Evolutionary conservation across 129 eudicot genomes (phyloP), one percentile per base, ranked within the genome.

Genomic region (Tagetes patula): DNA sequence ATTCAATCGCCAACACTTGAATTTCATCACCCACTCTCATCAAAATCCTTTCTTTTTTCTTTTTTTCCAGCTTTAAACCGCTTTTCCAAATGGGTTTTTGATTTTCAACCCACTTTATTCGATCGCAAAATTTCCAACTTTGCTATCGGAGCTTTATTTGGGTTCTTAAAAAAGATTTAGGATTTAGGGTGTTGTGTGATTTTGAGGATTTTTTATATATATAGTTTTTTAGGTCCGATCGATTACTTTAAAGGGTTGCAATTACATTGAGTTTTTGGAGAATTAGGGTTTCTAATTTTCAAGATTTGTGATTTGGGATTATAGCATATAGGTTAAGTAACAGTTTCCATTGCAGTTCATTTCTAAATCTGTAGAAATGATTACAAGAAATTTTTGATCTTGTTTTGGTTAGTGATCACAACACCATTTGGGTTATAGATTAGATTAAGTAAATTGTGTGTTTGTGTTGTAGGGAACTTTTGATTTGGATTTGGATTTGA

Each of bases 241-340:
- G 77, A 47, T 62, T 31, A 41, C 59, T 27, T 6, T 36, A 14
- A 37, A 46, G 58, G 27, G 27, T 20, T 20, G 27, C 27, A 20
- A 60, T 54, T 56, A 12, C 71, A 82, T 66, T 61, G 32, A 54
- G 68, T 60, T 70, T 70, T 71, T 47, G 46, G 30, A 53, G 75
- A 73, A 77, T 84, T 85, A 82, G 90, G 85, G 91, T 80, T 83
- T 77, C 75, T 81, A 76, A 20, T 20, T 20, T 20, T 82, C 75
- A 74, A 79, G 80, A 79, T 73, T 73, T 47, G 77, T 74, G 74
- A 75, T 85, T 86, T 71, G 88, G 83, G 85, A 68, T 60, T 81
- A 65, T 79, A 66, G 56, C 67, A 20, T 20, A 20, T 69, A 58
- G 46, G 70, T 7, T 63, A 67, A 10, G 42, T 34, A 14, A 36